Percentiles rank a stretch among this genome's conserved stretches.
Evolutionary conservation across 306 rosid species (phyloP).

Genomic region (Lithocarpus polystachyus): DNA sequence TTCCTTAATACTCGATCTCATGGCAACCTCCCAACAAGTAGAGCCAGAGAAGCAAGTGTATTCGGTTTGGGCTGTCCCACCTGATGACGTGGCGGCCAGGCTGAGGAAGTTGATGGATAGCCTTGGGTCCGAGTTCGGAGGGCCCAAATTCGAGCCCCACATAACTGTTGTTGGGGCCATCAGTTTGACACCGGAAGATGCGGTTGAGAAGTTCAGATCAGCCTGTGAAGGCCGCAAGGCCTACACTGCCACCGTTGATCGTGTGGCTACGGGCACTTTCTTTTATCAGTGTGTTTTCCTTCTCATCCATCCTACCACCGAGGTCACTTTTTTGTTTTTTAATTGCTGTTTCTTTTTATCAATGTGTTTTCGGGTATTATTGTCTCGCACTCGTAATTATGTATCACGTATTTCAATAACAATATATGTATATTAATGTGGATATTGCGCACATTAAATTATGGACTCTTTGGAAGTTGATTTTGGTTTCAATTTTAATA

Average conservation of each 20-base stretch:
- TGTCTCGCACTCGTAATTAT: too few relatives aligned
- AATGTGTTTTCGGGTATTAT: too few relatives aligned
- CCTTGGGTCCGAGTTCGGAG: conserved; percentile 67
- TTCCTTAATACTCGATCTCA: background rate
- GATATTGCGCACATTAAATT: too few relatives aligned
- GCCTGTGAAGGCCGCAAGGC: conserved; percentile 52
- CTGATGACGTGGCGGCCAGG: conserved; percentile 48
- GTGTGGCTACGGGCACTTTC: conserved; percentile 64
- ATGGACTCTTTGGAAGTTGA: too few relatives aligned
- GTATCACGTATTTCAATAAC: too few relatives aligned
- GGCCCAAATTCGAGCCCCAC: conserved; percentile 83
- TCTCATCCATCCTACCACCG: conserved; percentile 56
- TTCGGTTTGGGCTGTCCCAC: conserved; percentile 92
- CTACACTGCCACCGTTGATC: conserved; percentile 54
- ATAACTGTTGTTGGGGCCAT: conserved; percentile 81
- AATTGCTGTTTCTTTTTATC: background rate
- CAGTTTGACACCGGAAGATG: conserved; percentile 54
- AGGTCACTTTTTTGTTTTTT: conserved; percentile 26
- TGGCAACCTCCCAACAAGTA: conserved; percentile 26
- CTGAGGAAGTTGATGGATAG: conserved; percentile 48
- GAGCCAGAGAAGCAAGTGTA: conserved; percentile 35
- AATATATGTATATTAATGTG: too few relatives aligned
- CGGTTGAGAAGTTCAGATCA: conserved; percentile 48
- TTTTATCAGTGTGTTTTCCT: conserved; percentile 82
- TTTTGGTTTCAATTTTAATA: background rate